Conservation (phyloP, 106 monocot genomes). For the Dendrobium catenatum region DNA sequence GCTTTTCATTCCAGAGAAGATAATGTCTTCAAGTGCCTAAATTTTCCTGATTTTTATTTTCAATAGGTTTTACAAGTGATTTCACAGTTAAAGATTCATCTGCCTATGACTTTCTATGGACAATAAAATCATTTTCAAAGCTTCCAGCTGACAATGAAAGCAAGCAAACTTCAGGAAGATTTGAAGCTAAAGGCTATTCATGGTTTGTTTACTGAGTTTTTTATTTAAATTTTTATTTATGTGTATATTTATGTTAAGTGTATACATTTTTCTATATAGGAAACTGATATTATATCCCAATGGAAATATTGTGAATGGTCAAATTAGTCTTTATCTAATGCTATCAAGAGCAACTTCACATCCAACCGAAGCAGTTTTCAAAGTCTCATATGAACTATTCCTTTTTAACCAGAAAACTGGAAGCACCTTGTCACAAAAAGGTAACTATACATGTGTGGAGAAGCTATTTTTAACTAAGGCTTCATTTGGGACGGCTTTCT, state of each 20-base stretch:
- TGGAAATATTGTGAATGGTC: constrained; percentile 4
- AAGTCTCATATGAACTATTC: constrained; percentile 10
- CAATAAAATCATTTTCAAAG: constrained; percentile 8
- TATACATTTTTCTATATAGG: background rate
- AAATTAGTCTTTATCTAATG: constrained; percentile 9
- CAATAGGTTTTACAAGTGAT: background rate
- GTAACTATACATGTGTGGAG: background rate
- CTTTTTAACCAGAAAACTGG: constrained; percentile 7
- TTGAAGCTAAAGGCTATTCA: background rate
- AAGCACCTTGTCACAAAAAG: constrained; percentile 1
- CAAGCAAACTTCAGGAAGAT: background rate
- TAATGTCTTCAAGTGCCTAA: too few relatives aligned
- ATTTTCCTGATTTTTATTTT: background rate
- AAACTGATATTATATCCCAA: background rate
- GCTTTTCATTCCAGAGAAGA: too few relatives aligned
- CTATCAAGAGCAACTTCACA: background rate
- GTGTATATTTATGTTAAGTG: background rate
- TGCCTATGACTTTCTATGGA: constrained; percentile 6
- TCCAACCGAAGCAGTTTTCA: constrained; percentile 4
- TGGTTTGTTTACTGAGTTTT: background rate
- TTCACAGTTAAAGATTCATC: background rate
- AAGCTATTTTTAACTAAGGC: too few relatives aligned
- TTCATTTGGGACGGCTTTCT: too few relatives aligned
- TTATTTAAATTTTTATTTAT: background rate
- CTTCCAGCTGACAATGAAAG: background rate